phyloP scores from a whole-genome alignment of 2,329 filamentous ascomycete genomes.

The Aspergillus jensenii region DNA sequence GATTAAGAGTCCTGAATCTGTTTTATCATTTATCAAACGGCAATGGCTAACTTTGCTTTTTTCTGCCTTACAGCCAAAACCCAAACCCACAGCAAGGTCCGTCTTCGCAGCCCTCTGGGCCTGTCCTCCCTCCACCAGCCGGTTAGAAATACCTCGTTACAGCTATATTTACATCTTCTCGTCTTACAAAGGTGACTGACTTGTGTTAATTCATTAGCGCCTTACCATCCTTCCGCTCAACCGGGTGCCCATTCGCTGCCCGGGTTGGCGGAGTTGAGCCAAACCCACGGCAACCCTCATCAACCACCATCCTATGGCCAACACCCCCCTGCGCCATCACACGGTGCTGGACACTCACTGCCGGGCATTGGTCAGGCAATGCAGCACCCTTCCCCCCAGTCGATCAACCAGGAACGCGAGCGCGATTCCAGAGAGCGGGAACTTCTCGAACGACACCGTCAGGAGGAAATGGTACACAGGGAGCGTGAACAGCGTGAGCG shows the following conservation, averaged over 20 bases:
- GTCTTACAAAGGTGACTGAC: conserved; percentile 17
- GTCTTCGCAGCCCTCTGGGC: conserved; percentile 37
- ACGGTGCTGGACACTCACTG: conserved; percentile 38
- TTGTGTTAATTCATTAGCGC: conserved; percentile 25
- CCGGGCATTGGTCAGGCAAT: conserved; percentile 44
- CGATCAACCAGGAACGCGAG: conserved; percentile 44
- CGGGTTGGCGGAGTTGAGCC: conserved; percentile 47
- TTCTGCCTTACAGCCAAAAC: conserved; percentile 33
- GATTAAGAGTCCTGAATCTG: not conserved
- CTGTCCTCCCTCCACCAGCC: conserved; percentile 40
- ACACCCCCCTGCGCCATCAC: conserved; percentile 37
- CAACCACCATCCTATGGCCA: conserved; percentile 45
- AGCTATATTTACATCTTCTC: not conserved
- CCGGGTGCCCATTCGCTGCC: conserved; percentile 47
- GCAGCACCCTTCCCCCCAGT: conserved; percentile 43
- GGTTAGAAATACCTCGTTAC: conserved; percentile 30
- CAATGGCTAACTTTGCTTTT: conserved; percentile 7
- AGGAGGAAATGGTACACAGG: conserved; percentile 59
- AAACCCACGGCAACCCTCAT: conserved; percentile 42
- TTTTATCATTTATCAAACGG: not conserved
- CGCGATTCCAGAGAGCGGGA: conserved; percentile 58
- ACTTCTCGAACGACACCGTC: conserved; percentile 47
- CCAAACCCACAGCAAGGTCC: conserved; percentile 38
- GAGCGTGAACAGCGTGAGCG: conserved; percentile 56
- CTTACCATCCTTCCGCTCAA: conserved; percentile 44